phyloP scores from a whole-genome alignment of 495 filamentous ascomycete genomes.

The Penicillium goetzii region DNA sequence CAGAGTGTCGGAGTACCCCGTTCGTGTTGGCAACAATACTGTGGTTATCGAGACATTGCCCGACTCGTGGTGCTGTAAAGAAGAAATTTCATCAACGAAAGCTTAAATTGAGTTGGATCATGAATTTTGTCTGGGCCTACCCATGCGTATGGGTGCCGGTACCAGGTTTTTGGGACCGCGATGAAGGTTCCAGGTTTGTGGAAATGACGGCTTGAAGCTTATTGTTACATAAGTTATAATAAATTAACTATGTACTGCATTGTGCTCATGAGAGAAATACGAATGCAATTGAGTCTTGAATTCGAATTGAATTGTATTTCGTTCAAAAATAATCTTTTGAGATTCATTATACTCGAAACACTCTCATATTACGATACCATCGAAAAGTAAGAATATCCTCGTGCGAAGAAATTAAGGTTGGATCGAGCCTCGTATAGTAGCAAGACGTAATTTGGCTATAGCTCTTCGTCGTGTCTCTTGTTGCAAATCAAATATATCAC shows the following conservation, averaged over 20 bases:
- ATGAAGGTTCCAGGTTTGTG: not conserved
- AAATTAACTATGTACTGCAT: too few species aligned
- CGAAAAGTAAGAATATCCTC: too few species aligned
- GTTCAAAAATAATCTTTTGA: too few species aligned
- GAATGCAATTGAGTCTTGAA: not conserved
- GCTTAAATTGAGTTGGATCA: slow-evolving; percentile 1
- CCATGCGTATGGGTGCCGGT: not conserved
- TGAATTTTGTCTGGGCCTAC: not conserved
- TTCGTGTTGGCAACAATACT: not conserved
- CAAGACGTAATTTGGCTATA: too few species aligned
- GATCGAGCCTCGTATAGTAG: too few species aligned
- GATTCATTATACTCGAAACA: too few species aligned
- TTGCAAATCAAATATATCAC: too few species aligned
- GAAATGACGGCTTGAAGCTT: slow-evolving; percentile 1
- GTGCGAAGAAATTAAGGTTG: too few species aligned
- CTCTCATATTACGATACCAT: too few species aligned
- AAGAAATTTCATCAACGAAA: not conserved
- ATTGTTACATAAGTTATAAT: not conserved
- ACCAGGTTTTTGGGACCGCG: not conserved
- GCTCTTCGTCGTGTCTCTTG: too few species aligned
- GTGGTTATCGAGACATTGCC: too few species aligned
- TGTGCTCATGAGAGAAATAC: not conserved
- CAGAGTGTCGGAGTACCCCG: not conserved
- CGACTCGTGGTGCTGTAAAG: not conserved
- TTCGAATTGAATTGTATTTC: not conserved